Evolutionary conservation across 768 basidiomycete species (phyloP).

Genomic region (Lentinus brumalis): DNA sequence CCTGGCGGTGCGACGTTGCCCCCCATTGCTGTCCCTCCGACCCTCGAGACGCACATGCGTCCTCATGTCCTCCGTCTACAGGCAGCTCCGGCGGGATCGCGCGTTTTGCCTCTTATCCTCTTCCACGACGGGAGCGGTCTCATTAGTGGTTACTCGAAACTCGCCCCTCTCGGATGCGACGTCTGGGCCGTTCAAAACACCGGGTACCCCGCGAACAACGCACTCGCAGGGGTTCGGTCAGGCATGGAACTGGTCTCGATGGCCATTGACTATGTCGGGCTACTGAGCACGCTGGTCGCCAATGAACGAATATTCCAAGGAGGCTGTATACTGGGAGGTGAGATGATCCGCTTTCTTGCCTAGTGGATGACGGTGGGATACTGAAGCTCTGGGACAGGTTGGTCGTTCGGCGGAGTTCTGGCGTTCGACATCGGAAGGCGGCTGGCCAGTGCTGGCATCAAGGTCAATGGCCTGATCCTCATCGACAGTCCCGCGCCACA

Average conservation of each 20-base stretch:
- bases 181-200: constrained; percentile 69
- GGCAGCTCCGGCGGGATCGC: constrained; percentile 4
- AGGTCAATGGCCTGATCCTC: constrained; percentile 59
- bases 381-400: constrained; percentile 44
- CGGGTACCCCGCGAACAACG: background rate
- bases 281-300: constrained; percentile 28
- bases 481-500: constrained; percentile 69
- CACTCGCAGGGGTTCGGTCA: background rate
- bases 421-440: constrained; percentile 66
- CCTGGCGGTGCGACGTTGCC: constrained; percentile 14
- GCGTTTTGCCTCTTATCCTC: constrained; percentile 53
- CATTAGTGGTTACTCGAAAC: constrained; percentile 47
- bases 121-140: constrained; percentile 78
- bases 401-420: constrained; percentile 78
- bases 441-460: constrained; percentile 44
- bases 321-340: constrained; percentile 61
- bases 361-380: background rate
- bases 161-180: constrained; percentile 45
- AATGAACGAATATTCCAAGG: constrained; percentile 29
- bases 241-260: constrained; percentile 17
- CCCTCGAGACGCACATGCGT: constrained; percentile 37
- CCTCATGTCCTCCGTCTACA: constrained; percentile 5
- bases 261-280: constrained; percentile 23
- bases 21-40: constrained; percentile 34
- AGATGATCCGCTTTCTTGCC: constrained; percentile 17